Conservation (phyloP, 1,284 basidiomycete genomes). For the Athelia psychrophila region DNA sequence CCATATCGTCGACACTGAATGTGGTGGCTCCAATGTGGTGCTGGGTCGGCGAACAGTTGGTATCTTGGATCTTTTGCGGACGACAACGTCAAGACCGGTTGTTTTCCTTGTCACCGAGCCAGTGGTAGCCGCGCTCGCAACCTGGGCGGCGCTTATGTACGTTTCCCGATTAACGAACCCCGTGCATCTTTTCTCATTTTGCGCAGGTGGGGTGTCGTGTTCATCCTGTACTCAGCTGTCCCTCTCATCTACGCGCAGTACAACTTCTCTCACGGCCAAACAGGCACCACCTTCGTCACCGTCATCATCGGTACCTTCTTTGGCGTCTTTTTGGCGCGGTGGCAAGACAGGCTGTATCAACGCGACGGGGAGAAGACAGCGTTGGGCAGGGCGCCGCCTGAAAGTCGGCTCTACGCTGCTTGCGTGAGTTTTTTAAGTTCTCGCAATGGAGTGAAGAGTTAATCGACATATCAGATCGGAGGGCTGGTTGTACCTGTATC, state of each 20-base stretch:
- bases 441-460: neutral
- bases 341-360: neutral
- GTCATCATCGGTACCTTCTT: neutral
- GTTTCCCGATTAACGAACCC: neutral
- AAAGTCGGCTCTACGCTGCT: neutral
- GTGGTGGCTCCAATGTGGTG: neutral
- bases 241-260: slow-evolving; percentile 1
- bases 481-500: neutral
- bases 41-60: neutral
- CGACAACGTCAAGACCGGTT: neutral
- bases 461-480: neutral
- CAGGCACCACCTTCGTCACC: neutral
- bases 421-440: neutral
- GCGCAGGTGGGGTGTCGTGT: slow-evolving; percentile 1
- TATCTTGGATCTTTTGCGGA: neutral
- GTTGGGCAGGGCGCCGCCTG: slow-evolving; percentile 1
- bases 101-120: slow-evolving; percentile 1
- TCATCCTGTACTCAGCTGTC: neutral
- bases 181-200: neutral
- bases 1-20: neutral
- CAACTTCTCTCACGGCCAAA: neutral
- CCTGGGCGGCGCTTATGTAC: neutral
- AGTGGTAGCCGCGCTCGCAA: neutral
- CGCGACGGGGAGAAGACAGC: neutral
- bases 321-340: neutral